phyloP scores from a whole-genome alignment of 129 eudicot genomes.

The Lactuca sativa region DNA sequence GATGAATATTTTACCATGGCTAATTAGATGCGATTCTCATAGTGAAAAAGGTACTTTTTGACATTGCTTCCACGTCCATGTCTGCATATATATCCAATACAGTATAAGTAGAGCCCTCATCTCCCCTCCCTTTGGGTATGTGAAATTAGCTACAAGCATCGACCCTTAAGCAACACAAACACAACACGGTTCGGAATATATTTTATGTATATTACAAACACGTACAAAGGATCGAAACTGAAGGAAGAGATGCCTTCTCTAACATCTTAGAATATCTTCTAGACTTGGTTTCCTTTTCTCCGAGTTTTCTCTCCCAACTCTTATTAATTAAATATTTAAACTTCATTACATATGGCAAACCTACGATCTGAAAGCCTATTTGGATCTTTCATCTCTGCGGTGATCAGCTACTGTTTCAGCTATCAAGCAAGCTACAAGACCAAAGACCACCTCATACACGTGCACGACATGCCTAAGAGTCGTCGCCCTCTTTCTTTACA shows the following conservation, averaged over 20 bases:
- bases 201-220: slow-evolving; percentile 2
- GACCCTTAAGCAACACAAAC: slow-evolving; percentile 26
- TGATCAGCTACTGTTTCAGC: slow-evolving; percentile 43
- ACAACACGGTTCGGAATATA: slow-evolving; percentile 49
- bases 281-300: slow-evolving; percentile 33
- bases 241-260: slow-evolving; percentile 44
- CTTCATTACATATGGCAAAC: slow-evolving; percentile 38
- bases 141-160: slow-evolving; percentile 25
- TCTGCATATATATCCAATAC: slow-evolving; percentile 36
- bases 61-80: slow-evolving; percentile 42
- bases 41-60: slow-evolving; percentile 34
- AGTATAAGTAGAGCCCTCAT: slow-evolving; percentile 26
- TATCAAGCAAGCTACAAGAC: slow-evolving; percentile 46
- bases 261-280: slow-evolving; percentile 48
- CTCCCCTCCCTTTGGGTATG: slow-evolving; percentile 14
- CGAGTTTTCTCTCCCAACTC: not conserved
- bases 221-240: slow-evolving; percentile 30
- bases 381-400: slow-evolving; percentile 46
- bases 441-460: slow-evolving; percentile 32
- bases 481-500: slow-evolving; percentile 87
- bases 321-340: slow-evolving; percentile 14
- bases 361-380: slow-evolving; percentile 41
- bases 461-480: slow-evolving; percentile 59
- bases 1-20: slow-evolving; percentile 34
- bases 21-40: slow-evolving; percentile 28